Evolutionary conservation across 352 stramenopile species (phyloP).

Genomic region (Halophytophthora polymorphica): DNA sequence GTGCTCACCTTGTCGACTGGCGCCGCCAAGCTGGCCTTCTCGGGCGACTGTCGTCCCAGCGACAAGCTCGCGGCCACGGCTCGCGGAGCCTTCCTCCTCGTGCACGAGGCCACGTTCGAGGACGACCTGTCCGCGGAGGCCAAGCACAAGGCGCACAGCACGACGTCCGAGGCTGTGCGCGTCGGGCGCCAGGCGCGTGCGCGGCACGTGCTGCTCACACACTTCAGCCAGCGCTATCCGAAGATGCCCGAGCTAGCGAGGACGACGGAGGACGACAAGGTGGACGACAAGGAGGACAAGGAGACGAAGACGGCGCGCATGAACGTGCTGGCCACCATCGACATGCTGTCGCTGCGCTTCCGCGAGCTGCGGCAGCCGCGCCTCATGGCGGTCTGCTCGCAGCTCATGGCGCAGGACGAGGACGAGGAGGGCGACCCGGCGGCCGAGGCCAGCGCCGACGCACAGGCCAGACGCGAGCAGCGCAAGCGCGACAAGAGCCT

Average conservation of each 20-base stretch:
- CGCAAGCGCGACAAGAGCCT: conserved; percentile 21
- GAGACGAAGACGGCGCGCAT: conserved; percentile 17
- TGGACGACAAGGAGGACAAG: background rate
- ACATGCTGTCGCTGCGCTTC: conserved; percentile 74
- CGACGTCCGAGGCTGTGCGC: conserved; percentile 89
- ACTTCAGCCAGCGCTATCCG: conserved; percentile 92
- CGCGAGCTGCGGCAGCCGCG: conserved; percentile 53
- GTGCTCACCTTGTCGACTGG: conserved; percentile 68
- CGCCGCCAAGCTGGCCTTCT: conserved; percentile 90
- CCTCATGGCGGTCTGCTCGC: conserved; percentile 62
- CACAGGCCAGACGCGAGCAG: conserved; percentile 17
- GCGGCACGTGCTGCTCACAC: conserved; percentile 92
- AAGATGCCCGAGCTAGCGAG: conserved; percentile 60
- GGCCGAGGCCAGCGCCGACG: conserved; percentile 15
- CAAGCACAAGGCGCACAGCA: conserved; percentile 93
- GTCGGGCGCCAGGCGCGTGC: conserved; percentile 77
- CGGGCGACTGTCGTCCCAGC: conserved; percentile 93
- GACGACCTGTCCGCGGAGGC: conserved; percentile 92
- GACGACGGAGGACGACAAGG: conserved; percentile 1
- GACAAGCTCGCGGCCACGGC: conserved; percentile 50
- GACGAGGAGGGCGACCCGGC: conserved; percentile 20
- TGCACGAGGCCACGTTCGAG: conserved; percentile 98
- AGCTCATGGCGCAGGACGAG: conserved; percentile 51
- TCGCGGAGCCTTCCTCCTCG: conserved; percentile 83
- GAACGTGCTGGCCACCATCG: conserved; percentile 65